Conservation (phyloP, 495 filamentous ascomycete species). For the Hyaloscypha variabilis region DNA sequence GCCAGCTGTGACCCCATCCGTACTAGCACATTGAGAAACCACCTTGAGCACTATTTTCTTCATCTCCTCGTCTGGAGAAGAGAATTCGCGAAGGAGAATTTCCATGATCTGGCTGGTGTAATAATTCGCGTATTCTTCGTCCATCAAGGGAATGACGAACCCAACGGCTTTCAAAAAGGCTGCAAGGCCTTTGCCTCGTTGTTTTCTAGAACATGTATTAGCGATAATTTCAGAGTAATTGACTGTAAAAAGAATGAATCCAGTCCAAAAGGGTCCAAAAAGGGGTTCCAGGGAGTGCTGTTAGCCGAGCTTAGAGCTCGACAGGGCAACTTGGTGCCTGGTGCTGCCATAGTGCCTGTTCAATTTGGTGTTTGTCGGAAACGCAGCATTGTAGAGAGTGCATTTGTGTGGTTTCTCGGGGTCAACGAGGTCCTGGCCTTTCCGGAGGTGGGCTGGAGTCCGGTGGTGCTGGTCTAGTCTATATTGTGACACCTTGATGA, state of each 20-base stretch:
- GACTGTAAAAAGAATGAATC: conserved; percentile 3
- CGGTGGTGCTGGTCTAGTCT: conserved; percentile 8
- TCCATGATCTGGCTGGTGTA: conserved; percentile 99
- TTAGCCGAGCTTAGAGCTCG: conserved; percentile 22
- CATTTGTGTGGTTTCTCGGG: conserved; percentile 1
- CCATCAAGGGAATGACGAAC: conserved; percentile 98
- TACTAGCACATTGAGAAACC: conserved; percentile 93
- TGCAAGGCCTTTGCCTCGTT: conserved; percentile 93
- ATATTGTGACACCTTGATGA: not conserved
- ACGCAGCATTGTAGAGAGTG: not conserved
- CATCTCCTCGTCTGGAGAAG: conserved; percentile 98
- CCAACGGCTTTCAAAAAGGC: conserved; percentile 97
- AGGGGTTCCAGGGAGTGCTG: conserved; percentile 12
- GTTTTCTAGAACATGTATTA: conserved; percentile 59
- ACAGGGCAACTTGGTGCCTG: conserved; percentile 11
- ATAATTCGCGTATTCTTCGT: conserved; percentile 99
- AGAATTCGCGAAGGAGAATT: conserved; percentile 93
- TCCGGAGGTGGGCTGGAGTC: conserved; percentile 2
- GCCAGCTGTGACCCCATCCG: conserved; percentile 89
- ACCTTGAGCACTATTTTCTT: conserved; percentile 99
- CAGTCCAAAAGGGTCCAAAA: conserved; percentile 17
- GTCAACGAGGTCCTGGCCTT: not conserved
- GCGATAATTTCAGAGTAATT: conserved; percentile 10
- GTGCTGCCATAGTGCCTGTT: conserved; percentile 1
- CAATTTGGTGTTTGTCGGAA: not conserved